Percentiles rank a stretch among this genome's conserved stretches.
Conservation (phyloP, 148 eudicot species). For the Vaccinium corymbosum region DNA sequence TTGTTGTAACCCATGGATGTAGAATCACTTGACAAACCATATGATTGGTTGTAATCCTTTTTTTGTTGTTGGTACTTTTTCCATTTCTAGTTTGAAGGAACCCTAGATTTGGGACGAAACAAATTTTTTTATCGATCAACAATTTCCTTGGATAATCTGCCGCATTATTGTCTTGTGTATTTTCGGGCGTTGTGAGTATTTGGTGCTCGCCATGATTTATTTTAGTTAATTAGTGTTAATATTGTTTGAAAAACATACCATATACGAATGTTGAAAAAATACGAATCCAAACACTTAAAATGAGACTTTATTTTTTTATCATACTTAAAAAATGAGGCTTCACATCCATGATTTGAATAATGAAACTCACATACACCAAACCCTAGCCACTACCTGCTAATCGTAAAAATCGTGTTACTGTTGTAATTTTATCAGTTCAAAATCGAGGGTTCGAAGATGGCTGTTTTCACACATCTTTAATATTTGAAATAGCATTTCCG, state of each 20-base stretch:
- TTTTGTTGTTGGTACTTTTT: background rate
- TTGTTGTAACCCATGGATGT: conserved; percentile 2
- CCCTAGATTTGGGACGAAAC: background rate
- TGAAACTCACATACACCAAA: background rate
- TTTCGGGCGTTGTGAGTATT: background rate
- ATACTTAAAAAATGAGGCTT: too few species aligned
- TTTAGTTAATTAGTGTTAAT: background rate
- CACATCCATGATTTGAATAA: background rate
- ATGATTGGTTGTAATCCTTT: background rate
- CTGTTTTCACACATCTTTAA: too few species aligned
- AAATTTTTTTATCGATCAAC: background rate
- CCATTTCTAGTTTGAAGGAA: background rate
- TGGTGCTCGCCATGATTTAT: background rate
- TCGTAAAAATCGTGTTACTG: too few species aligned
- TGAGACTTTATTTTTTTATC: too few species aligned
- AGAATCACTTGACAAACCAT: conserved; percentile 11
- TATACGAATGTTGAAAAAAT: too few species aligned
- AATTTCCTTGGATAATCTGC: background rate
- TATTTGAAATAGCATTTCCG: too few species aligned
- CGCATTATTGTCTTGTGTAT: background rate
- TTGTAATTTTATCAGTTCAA: too few species aligned
- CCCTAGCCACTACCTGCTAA: background rate
- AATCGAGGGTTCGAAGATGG: too few species aligned
- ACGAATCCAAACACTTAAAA: too few species aligned
- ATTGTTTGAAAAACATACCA: too few species aligned